phyloP scores from a whole-genome alignment of 2,329 filamentous ascomycete genomes.

The Sarocladiaceae sp. region DNA sequence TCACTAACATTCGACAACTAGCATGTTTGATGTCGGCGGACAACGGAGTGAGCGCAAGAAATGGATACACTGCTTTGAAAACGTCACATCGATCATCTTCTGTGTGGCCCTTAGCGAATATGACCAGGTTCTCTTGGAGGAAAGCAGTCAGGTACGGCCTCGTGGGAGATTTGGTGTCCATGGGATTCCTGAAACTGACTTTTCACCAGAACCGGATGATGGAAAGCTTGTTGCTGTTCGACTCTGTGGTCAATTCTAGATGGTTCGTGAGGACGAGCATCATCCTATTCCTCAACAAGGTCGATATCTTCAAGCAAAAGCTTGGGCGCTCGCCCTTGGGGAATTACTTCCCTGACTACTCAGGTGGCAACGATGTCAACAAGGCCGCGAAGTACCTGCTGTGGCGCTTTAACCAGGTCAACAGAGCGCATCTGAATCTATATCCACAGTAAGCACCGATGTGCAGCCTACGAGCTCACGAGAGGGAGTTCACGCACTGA shows the following conservation, averaged over 20 bases:
- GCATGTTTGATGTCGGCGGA: conserved; percentile 98
- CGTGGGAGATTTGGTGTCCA: not conserved
- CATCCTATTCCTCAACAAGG: conserved; percentile 97
- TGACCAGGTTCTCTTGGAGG: conserved; percentile 92
- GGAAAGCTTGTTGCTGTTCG: conserved; percentile 93
- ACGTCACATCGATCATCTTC: conserved; percentile 99
- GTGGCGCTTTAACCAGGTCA: conserved; percentile 99
- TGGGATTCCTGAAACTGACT: not conserved
- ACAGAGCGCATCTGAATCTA: conserved; percentile 88
- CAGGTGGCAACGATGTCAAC: conserved; percentile 94
- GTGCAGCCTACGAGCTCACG: not conserved
- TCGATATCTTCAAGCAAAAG: conserved; percentile 96
- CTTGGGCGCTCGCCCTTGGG: conserved; percentile 80
- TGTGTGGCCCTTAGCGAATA: conserved; percentile 98
- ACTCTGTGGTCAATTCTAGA: conserved; percentile 95
- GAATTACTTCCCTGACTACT: conserved; percentile 98
- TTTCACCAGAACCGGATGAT: conserved; percentile 90
- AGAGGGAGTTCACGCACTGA: conserved; percentile 12
- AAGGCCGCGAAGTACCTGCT: conserved; percentile 95
- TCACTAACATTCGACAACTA: conserved; percentile 33
- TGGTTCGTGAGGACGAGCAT: conserved; percentile 99
- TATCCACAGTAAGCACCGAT: conserved; percentile 80
- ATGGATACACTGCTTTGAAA: conserved; percentile 99
- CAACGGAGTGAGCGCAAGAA: conserved; percentile 98
- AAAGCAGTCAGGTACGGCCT: conserved; percentile 80